Conservation (phyloP, 106 monocot species). For the Hemerocallis citrina region DNA sequence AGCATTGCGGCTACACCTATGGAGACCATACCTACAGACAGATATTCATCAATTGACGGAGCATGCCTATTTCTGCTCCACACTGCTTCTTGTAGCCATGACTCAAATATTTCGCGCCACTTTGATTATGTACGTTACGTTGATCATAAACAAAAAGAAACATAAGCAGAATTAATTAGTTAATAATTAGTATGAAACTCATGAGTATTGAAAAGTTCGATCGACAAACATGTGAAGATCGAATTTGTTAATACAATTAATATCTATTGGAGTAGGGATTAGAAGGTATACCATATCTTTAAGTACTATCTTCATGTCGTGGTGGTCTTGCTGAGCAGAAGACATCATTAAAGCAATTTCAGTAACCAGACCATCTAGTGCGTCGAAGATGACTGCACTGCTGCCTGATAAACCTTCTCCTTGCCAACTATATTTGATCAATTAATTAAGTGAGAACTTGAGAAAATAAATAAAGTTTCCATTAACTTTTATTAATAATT, state of each 20-base stretch:
- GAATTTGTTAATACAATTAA: too few species aligned
- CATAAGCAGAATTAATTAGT: neutral
- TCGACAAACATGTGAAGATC: neutral
- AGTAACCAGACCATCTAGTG: neutral
- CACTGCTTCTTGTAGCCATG: slow-evolving; percentile 22
- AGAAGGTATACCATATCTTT: slow-evolving; percentile 3
- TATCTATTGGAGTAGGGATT: neutral
- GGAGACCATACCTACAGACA: slow-evolving; percentile 9
- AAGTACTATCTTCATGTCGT: neutral
- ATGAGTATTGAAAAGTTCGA: neutral
- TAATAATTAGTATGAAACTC: neutral
- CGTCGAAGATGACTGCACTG: slow-evolving; percentile 6
- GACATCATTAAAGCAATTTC: neutral
- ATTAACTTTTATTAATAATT: too few species aligned
- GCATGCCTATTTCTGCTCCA: slow-evolving; percentile 15
- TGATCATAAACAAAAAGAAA: neutral
- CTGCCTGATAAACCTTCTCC: slow-evolving; percentile 1
- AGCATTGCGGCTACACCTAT: slow-evolving; percentile 11
- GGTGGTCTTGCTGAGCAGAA: neutral
- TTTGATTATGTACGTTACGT: too few species aligned
- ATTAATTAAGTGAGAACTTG: too few species aligned
- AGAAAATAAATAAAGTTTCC: too few species aligned
- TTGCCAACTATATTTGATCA: slow-evolving; percentile 5
- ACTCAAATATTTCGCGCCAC: slow-evolving; percentile 19
- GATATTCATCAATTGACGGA: slow-evolving; percentile 16